phyloP scores from a whole-genome alignment of 768 basidiomycete genomes.

The Fistulinella prunicolor region DNA sequence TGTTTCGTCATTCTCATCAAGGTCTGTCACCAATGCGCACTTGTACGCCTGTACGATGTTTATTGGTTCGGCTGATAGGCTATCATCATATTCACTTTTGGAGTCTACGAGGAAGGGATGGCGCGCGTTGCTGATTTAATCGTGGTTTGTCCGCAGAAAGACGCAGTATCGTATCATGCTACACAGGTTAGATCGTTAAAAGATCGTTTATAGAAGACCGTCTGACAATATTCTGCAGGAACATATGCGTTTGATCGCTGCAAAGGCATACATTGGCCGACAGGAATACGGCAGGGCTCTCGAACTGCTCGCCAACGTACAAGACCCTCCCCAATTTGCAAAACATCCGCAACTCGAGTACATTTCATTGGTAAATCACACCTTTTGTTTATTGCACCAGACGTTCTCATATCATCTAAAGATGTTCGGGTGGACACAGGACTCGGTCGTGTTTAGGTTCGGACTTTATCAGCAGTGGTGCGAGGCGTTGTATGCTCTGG shows the following conservation, averaged over 20 bases:
- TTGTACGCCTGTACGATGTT: neutral
- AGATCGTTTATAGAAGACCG: neutral
- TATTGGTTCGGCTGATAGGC: neutral
- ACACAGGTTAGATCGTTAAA: neutral
- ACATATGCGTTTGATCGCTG: neutral
- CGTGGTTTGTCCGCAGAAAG: neutral
- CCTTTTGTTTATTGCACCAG: too few species aligned
- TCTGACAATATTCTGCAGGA: neutral
- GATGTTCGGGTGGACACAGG: too few species aligned
- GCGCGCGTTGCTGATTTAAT: neutral
- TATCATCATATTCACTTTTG: neutral
- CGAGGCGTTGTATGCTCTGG: too few species aligned
- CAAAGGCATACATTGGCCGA: neutral
- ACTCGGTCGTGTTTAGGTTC: too few species aligned
- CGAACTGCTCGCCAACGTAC: too few species aligned
- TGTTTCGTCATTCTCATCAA: neutral
- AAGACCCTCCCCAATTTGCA: too few species aligned
- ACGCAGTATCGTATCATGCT: neutral
- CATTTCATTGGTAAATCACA: too few species aligned
- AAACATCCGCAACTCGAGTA: too few species aligned
- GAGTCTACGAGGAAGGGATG: neutral
- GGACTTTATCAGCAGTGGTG: too few species aligned
- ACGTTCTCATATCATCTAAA: too few species aligned
- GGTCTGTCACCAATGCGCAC: neutral
- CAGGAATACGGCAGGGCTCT: neutral